phyloP scores from a whole-genome alignment of 176 grass and related monocot species.

The Oryza meyeriana region DNA sequence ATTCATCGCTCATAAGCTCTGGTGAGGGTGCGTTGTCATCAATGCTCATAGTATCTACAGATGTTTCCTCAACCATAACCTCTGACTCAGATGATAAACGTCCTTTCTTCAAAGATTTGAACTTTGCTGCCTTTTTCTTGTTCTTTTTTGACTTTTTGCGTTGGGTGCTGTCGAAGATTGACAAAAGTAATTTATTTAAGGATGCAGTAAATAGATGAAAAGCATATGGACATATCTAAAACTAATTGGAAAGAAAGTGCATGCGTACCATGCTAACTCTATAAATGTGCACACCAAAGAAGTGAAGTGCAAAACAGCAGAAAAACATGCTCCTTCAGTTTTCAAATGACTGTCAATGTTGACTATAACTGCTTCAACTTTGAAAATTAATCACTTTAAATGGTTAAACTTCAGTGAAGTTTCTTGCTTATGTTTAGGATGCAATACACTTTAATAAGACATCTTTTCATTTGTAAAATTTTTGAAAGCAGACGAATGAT shows the following conservation, averaged over 20 bases:
- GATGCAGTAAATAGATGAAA: background rate
- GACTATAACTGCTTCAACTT: too few species aligned
- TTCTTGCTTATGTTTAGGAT: too few species aligned
- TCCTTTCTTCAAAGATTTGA: constrained; percentile 84
- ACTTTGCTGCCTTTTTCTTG: constrained; percentile 70
- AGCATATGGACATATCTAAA: background rate
- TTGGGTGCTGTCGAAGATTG: constrained; percentile 26
- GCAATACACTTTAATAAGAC: too few species aligned
- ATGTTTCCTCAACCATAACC: constrained; percentile 54
- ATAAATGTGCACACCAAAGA: background rate
- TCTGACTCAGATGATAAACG: constrained; percentile 69
- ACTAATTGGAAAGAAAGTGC: background rate
- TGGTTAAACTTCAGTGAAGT: too few species aligned
- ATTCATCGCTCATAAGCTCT: constrained; percentile 68
- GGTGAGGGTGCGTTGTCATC: constrained; percentile 71
- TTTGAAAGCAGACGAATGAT: too few species aligned
- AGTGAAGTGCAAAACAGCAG: background rate
- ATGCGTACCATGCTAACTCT: background rate
- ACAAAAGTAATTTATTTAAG: constrained; percentile 10
- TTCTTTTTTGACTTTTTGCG: constrained; percentile 84
- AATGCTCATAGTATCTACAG: constrained; percentile 62
- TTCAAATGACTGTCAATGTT: too few species aligned
- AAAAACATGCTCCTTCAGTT: background rate
- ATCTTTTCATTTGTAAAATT: too few species aligned
- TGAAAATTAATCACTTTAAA: too few species aligned